Base-by-base conservation (phyloP, 1,284 basidiomycete species). In the Ceratorhiza oryzae-sativae region DNA sequence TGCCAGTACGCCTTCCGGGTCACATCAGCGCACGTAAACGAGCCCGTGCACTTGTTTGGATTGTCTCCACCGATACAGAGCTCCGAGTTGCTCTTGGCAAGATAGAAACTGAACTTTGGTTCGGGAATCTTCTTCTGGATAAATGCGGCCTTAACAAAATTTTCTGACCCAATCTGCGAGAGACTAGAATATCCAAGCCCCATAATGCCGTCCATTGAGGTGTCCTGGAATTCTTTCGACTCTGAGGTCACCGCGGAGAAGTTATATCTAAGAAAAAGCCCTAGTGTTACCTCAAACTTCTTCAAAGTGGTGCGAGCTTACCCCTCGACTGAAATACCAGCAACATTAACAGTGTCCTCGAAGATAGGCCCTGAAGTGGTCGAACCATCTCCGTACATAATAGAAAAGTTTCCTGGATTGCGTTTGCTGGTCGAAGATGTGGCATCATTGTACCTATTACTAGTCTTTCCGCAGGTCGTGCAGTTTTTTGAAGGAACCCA, bases 41-140 rank as follows among this genome's bases (percentile, higher is more conserved):
- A 90, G 0, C 77, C 77, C 1, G 76, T 72, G 75, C 75, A 79
- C 9, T 75, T 71, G 1, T 75, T 71, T 1, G 75, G 82, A 78
- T 94, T 91, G 32, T 86, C 87, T 23, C 90, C 91, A 39, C 92
- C 92, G 2, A 94, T 83, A 0, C 90, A 93, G 74, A 94, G 87
- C 0, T 84, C 73, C 34, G 73, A 73, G 36, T 41, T 58, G 23
- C 46, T 62, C 9, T 82, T 77, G 2, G 80, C 80, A 45, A 84
- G 79, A 75, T 61, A 61, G 74, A 76, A 75, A 15, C 73, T 74
- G 71, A 55, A 73, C 36, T 72, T 23, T 46, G 56, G 59, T 3
- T 42, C 36, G 8, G 63, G 32, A 20, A 73, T 48, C 8, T 30
- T 23, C 12, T 51, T 61, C 30, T 68, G 46, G 46, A 45, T 18